Percentiles rank a stretch among this genome's conserved stretches.
Evolutionary conservation across 2,329 filamentous ascomycete genomes (phyloP).

Genomic region (Fusarium sp.): DNA sequence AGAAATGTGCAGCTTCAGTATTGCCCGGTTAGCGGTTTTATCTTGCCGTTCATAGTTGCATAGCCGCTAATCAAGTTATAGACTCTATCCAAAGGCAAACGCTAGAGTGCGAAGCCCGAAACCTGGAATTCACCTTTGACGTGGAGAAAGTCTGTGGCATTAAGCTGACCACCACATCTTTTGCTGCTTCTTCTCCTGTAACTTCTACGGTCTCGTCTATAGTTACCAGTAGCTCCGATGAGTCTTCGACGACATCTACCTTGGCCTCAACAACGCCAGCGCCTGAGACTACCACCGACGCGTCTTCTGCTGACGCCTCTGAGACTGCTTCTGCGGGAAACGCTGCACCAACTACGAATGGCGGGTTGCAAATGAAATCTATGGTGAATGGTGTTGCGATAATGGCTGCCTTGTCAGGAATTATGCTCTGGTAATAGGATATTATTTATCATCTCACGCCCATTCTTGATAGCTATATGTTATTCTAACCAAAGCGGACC

Average conservation of each 20-base stretch:
- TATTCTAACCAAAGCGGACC: no score
- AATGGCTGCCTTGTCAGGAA: not conserved
- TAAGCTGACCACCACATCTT: not conserved
- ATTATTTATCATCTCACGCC: not conserved
- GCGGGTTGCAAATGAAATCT: not conserved
- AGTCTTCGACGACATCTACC: not conserved
- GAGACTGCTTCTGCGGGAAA: not conserved
- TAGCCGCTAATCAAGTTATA: not conserved
- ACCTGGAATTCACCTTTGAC: not conserved
- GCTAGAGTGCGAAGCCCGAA: not conserved
- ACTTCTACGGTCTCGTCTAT: not conserved
- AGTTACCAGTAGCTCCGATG: not conserved
- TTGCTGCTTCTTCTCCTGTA: not conserved
- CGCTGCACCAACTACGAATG: not conserved
- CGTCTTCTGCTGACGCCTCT: not conserved
- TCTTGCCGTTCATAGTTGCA: not conserved
- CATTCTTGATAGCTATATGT: no score
- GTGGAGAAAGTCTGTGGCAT: not conserved
- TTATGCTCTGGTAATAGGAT: not conserved
- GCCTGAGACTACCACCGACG: not conserved
- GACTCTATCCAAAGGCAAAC: not conserved
- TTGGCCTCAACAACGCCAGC: not conserved
- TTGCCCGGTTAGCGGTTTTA: not conserved
- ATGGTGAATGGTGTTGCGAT: not conserved
- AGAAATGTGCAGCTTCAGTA: constrained; percentile 13